Conservation (phyloP, 495 filamentous ascomycete genomes). For the Hypoxylon perforatum region DNA sequence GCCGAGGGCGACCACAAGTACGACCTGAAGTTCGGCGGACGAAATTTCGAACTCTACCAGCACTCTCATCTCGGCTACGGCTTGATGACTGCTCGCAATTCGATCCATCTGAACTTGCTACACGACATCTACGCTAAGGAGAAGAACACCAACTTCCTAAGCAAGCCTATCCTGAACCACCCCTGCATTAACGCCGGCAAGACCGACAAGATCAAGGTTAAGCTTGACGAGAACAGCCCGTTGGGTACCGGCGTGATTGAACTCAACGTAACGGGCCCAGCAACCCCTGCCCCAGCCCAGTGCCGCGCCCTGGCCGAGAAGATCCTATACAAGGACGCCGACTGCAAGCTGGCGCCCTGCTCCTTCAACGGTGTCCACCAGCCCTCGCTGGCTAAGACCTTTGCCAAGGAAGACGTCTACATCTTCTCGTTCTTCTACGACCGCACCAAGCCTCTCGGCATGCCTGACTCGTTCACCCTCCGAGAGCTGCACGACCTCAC, state of each 20-base stretch:
- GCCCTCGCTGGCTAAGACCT: conserved; percentile 91
- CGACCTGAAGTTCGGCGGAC: conserved; percentile 87
- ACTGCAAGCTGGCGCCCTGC: conserved; percentile 86
- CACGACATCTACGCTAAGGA: conserved; percentile 63
- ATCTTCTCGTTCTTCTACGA: conserved; percentile 98
- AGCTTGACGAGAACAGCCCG: conserved; percentile 69
- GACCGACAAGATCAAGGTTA: conserved; percentile 73
- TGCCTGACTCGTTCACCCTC: conserved; percentile 94
- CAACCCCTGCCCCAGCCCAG: conserved; percentile 77
- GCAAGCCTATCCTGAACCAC: conserved; percentile 75
- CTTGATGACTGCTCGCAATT: conserved; percentile 90
- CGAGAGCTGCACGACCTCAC: conserved; percentile 87
- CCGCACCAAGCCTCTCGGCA: conserved; percentile 88
- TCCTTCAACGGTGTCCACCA: conserved; percentile 98
- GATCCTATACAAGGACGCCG: conserved; percentile 86
- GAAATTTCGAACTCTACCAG: conserved; percentile 94
- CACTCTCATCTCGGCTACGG: conserved; percentile 98
- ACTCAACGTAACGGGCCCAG: conserved; percentile 91
- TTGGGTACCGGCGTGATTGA: conserved; percentile 66
- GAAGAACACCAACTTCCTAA: conserved; percentile 65
- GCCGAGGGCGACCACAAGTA: conserved; percentile 97
- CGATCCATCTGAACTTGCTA: conserved; percentile 79
- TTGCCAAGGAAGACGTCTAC: conserved; percentile 90
- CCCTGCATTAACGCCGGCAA: conserved; percentile 90
- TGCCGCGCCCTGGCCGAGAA: conserved; percentile 91